Conservation (phyloP, 2,329 filamentous ascomycete genomes). For the Pseudogymnoascus sp. region DNA sequence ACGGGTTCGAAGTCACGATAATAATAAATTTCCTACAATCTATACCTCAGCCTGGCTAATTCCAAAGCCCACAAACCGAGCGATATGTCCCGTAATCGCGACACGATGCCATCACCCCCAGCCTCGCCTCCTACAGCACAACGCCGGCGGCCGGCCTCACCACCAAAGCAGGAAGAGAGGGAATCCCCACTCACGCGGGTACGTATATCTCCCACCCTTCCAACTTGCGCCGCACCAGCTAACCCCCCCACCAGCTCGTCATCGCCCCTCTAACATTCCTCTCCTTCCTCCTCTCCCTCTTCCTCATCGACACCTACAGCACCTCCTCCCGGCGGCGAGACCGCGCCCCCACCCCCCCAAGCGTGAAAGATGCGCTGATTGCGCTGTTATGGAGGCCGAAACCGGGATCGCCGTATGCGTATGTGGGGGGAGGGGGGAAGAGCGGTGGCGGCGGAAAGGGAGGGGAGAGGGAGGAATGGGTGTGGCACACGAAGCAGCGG, state of each 20-base stretch:
- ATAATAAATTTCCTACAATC: background rate
- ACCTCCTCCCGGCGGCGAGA: slow-evolving; percentile 11
- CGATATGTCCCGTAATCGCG: too few relatives aligned
- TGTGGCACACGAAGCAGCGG: slow-evolving; percentile 27
- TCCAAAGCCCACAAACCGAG: background rate
- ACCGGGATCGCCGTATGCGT: slow-evolving; percentile 18
- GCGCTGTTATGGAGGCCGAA: background rate
- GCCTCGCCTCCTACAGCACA: background rate
- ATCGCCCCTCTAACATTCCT: slow-evolving; percentile 26
- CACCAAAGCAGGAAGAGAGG: background rate
- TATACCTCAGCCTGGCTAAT: background rate
- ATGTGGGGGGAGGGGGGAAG: slow-evolving; percentile 12
- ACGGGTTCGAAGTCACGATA: background rate
- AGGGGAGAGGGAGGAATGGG: slow-evolving; percentile 21
- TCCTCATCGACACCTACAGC: slow-evolving; percentile 23
- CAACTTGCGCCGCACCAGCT: background rate
- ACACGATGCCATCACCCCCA: background rate
- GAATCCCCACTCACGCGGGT: background rate
- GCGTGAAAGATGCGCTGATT: background rate
- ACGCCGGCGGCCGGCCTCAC: background rate
- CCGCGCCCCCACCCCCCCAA: background rate
- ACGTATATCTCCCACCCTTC: too few relatives aligned
- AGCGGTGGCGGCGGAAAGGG: background rate
- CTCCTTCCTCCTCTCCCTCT: slow-evolving; percentile 28
- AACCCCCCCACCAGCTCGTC: slow-evolving; percentile 19